Base-by-base conservation (phyloP, 2,329 filamentous ascomycete species). In the Botryotinia convoluta region DNA sequence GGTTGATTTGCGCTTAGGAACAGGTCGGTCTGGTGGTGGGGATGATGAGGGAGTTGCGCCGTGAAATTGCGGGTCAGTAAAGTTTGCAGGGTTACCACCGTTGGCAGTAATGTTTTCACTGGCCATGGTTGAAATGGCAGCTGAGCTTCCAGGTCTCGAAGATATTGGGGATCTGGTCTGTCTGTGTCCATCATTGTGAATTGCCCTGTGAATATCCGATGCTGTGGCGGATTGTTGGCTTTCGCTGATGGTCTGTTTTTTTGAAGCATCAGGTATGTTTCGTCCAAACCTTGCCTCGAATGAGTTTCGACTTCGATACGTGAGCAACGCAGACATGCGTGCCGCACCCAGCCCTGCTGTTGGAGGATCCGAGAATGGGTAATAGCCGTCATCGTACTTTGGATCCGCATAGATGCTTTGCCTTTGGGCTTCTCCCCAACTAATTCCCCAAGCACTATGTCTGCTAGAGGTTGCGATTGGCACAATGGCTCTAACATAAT, bases 341-440 rank as follows among this genome's bases (percentile, higher is more conserved):
- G 96, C 96, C 12, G 96, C 96, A 20, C 95, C 94, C 3, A 99
- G 88, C 0, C 96, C 96, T 0, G 94, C 92, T 0, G 90, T 86
- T 0, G 96, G 96, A 48, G 95, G 95, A 78, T 98, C 94, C 45
- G 92, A 88, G 79, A 96, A 97, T 1, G 90, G 80, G 81, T 98
- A 99, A 84, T 98, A 98, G 62, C 96, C 96, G 80, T 98, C 95
- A 75, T 98, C 94, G 82, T 99, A 99, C 84, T 98, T 98, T 45
- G 96, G 96, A 81, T 99, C 96, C 57, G 94, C 95, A 84, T 98
- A 99, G 81, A 99, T 98, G 86, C 92, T 95, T 83, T 96, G 93
- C 69, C 93, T 87, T 82, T 97, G 93, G 5, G 93, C 93, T 81
- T 96, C 93, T 60, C 93, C 93, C 93, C 93, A 97, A 83, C 92